Percentiles rank a stretch among this genome's conserved stretches.
phyloP scores from a whole-genome alignment of 1,284 basidiomycete species.

The Papiliotrema fonsecae region DNA sequence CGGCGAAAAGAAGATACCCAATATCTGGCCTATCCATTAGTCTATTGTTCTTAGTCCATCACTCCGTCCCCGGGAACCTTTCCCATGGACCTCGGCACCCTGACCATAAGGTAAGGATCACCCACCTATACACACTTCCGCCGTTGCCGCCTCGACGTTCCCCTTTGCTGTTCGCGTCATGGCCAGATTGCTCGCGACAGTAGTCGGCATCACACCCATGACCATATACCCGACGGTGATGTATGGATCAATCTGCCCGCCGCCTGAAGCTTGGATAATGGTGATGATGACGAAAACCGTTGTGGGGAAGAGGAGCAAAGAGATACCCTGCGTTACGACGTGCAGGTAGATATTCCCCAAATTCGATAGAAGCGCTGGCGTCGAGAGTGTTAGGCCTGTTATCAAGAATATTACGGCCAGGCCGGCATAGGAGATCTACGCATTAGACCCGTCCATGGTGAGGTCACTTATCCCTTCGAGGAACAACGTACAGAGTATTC shows the following conservation, averaged over 20 bases:
- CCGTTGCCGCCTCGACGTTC: conserved; percentile 30
- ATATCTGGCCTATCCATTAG: conserved; percentile 11
- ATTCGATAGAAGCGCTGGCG: conserved; percentile 16
- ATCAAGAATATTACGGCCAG: conserved; percentile 42
- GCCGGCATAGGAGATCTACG: conserved; percentile 23
- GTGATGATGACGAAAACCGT: conserved; percentile 27
- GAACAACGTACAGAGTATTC: conserved; percentile 21
- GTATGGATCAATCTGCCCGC: conserved; percentile 22
- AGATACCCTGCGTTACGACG: conserved; percentile 29
- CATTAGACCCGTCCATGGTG: too few relatives aligned
- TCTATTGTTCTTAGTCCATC: background rate
- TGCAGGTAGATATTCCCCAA: conserved; percentile 29
- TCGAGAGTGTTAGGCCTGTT: conserved; percentile 33
- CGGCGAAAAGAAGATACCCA: conserved; percentile 38
- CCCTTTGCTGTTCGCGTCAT: conserved; percentile 38
- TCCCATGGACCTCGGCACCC: too few relatives aligned
- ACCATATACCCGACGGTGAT: conserved; percentile 34
- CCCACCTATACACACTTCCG: conserved; percentile 33
- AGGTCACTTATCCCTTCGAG: too few relatives aligned
- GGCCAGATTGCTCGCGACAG: conserved; percentile 33
- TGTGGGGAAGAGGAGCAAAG: conserved; percentile 35
- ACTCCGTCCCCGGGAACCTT: too few relatives aligned
- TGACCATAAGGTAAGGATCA: too few relatives aligned
- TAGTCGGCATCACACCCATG: conserved; percentile 31
- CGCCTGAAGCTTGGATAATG: conserved; percentile 16